phyloP scores from a whole-genome alignment of 306 rosid genomes.

The Clitoria ternatea region DNA sequence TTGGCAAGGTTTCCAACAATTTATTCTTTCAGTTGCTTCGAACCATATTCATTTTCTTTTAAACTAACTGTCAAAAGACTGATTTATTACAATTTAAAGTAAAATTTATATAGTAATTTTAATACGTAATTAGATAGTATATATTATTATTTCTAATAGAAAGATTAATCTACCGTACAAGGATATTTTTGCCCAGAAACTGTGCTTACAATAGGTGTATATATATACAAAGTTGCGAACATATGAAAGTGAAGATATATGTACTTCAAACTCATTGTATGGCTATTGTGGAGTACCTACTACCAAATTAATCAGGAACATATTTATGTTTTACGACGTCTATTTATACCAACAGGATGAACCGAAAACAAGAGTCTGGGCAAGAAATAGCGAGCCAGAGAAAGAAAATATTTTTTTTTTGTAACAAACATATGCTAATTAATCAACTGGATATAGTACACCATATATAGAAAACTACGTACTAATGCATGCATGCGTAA shows the following conservation, averaged over 20 bases:
- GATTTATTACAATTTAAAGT: not conserved
- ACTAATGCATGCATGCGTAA: slow-evolving; percentile 12
- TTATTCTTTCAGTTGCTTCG: not conserved
- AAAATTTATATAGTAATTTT: too few species aligned
- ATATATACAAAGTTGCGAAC: not conserved
- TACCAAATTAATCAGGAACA: not conserved
- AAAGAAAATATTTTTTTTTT: not conserved
- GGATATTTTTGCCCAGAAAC: not conserved
- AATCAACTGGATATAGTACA: not conserved
- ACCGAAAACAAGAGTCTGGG: not conserved
- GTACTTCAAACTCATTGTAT: not conserved
- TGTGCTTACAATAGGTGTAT: not conserved
- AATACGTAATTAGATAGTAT: not conserved
- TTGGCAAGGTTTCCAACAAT: not conserved
- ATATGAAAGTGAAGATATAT: not conserved
- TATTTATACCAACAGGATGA: not conserved
- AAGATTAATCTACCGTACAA: not conserved
- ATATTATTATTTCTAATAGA: not conserved
- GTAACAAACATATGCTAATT: not conserved
- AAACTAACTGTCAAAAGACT: not conserved
- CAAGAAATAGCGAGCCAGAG: not conserved
- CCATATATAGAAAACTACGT: not conserved
- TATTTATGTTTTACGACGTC: not conserved
- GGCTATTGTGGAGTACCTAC: not conserved
- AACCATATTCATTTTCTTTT: not conserved